phyloP scores from a whole-genome alignment of 2,329 filamentous ascomycete genomes.

The Stagonosporopsis cucurbitacearum region DNA sequence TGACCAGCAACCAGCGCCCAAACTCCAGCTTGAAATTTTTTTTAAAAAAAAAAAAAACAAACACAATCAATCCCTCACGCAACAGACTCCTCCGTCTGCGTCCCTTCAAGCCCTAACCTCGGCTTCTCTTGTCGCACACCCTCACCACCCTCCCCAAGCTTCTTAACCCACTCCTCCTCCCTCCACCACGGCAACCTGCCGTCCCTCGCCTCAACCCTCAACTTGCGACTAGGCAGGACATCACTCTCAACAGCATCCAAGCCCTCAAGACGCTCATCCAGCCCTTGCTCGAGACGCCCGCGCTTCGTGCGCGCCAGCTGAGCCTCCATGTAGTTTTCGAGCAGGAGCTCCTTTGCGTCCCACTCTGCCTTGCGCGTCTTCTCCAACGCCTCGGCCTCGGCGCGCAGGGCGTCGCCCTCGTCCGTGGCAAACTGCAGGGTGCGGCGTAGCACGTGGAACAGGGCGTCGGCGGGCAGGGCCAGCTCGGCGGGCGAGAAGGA shows the following conservation, averaged over 20 bases:
- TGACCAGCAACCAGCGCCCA: background rate
- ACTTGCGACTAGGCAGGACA: slow-evolving; percentile 38
- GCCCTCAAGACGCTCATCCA: slow-evolving; percentile 39
- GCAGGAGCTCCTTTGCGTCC: slow-evolving; percentile 77
- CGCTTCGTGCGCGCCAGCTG: slow-evolving; percentile 59
- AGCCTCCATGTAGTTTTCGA: slow-evolving; percentile 77
- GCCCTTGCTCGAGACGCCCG: slow-evolving; percentile 43
- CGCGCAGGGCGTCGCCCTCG: slow-evolving; percentile 68
- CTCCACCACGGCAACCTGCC: slow-evolving; percentile 47
- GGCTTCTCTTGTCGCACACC: background rate
- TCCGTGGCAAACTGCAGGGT: slow-evolving; percentile 76
- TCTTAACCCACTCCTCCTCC: slow-evolving; percentile 29
- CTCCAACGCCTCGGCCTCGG: slow-evolving; percentile 71
- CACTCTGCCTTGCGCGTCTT: slow-evolving; percentile 73
- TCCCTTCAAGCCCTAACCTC: background rate
- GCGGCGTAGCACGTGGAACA: slow-evolving; percentile 67
- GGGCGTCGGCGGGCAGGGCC: slow-evolving; percentile 67
- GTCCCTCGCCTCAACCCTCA: slow-evolving; percentile 34
- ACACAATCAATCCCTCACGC: background rate
- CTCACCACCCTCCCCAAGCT: slow-evolving; percentile 3
- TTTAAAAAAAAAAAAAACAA: too few species aligned
- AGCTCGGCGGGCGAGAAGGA: slow-evolving; percentile 72
- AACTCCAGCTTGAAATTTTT: background rate
- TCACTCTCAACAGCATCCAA: slow-evolving; percentile 48
- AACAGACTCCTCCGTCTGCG: background rate